These are phyloP conservation scores for Volvariella volvacea DNA, from an alignment of 1,284 basidiomycete genomes.

Conservation along the genomic window DNA sequence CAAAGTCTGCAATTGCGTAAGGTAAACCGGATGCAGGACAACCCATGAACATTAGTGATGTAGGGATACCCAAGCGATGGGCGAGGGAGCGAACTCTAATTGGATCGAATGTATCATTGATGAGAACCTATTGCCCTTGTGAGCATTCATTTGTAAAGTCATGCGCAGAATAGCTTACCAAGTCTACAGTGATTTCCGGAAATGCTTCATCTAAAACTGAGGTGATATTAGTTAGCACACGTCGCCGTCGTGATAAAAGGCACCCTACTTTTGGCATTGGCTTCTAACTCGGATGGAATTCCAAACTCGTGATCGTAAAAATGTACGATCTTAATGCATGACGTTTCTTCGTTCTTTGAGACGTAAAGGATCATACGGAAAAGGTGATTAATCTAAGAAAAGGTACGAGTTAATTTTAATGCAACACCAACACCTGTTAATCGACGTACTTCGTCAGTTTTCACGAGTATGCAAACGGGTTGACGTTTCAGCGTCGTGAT, in stretches of 20 bases:
- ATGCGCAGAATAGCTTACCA: conserved; percentile 27
- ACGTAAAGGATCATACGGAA: conserved; percentile 64
- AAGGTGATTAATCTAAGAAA: conserved; percentile 49
- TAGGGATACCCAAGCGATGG: conserved; percentile 35
- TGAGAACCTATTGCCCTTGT: conserved; percentile 33
- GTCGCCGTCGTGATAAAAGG: conserved; percentile 1
- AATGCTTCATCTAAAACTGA: conserved; percentile 56
- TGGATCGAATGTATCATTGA: conserved; percentile 40
- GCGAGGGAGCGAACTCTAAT: conserved; percentile 37
- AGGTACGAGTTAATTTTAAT: conserved; percentile 2
- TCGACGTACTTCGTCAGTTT: conserved; percentile 51
- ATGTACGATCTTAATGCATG: conserved; percentile 60
- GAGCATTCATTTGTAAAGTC: conserved; percentile 1
- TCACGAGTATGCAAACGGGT: conserved; percentile 53
- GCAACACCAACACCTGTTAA: not conserved
- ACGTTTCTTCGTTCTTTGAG: conserved; percentile 58
- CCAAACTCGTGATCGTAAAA: conserved; percentile 46
- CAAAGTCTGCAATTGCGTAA: conserved; percentile 37
- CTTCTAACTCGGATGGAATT: conserved; percentile 54
- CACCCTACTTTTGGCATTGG: conserved; percentile 50
- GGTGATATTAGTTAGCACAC: conserved; percentile 5
- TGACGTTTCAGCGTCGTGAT: conserved; percentile 44
- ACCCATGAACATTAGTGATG: conserved; percentile 47
- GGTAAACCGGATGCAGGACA: conserved; percentile 39
- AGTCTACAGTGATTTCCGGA: conserved; percentile 52